Percentiles rank a stretch among this genome's conserved stretches.
These are phyloP conservation scores for Nasturtium officinale DNA, from an alignment of 345 rosid species.

Conservation along the genomic window DNA sequence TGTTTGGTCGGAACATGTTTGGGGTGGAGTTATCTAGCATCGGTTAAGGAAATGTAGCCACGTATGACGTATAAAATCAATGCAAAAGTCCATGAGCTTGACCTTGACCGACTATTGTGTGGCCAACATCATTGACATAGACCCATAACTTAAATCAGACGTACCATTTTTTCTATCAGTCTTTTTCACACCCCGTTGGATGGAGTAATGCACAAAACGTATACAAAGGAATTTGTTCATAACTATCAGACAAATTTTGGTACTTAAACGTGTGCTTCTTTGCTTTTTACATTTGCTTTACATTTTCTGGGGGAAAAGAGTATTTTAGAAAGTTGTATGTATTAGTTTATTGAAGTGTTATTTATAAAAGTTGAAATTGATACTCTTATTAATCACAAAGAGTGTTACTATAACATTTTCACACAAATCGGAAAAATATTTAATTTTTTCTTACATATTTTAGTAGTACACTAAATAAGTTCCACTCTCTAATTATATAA, in stretches of 20 bases:
- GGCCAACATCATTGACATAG: neutral
- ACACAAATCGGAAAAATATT: too few relatives aligned
- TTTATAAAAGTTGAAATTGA: too few relatives aligned
- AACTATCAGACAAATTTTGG: neutral
- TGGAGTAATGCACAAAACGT: neutral
- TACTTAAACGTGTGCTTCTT: neutral
- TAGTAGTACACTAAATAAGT: too few relatives aligned
- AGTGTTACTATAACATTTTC: too few relatives aligned
- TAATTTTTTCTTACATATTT: too few relatives aligned
- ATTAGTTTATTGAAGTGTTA: neutral
- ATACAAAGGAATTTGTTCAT: neutral
- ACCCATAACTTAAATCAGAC: neutral
- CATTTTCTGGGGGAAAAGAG: neutral
- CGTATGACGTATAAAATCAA: neutral
- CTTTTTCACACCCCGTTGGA: neutral
- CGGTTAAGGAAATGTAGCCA: neutral
- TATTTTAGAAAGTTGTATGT: neutral
- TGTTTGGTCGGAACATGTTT: neutral
- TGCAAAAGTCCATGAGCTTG: conserved; percentile 20
- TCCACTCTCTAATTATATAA: too few relatives aligned
- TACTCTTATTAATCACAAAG: too few relatives aligned
- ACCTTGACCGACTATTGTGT: neutral
- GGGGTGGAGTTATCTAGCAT: neutral
- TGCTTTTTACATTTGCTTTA: neutral
- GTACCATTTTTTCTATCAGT: neutral